These are phyloP conservation scores for Ambrosia trifida DNA, from an alignment of 129 eudicot genomes.

Conservation along the genomic window DNA sequence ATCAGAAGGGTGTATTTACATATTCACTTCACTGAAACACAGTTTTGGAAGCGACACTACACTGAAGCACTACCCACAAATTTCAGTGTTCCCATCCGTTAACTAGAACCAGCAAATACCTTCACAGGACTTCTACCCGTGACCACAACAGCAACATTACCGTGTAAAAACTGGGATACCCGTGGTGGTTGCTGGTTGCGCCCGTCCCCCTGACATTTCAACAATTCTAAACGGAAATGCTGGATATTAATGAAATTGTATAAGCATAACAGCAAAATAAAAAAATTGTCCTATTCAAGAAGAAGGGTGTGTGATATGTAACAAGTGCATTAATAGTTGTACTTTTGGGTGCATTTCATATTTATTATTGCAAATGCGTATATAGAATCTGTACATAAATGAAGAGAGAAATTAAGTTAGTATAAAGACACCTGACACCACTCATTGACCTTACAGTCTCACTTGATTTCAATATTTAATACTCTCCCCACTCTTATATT, in stretches of 20 bases:
- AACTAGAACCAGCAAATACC: no score
- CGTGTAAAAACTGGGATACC: no score
- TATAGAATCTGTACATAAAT: slow-evolving; percentile 16
- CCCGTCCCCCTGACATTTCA: no score
- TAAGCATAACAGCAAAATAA: background rate
- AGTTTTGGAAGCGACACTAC: no score
- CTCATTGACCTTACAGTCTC: slow-evolving; percentile 35
- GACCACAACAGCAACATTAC: no score
- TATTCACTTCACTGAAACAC: no score
- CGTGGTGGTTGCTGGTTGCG: no score
- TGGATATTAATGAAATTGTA: background rate
- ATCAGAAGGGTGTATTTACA: no score
- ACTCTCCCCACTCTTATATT: background rate
- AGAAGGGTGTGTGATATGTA: slow-evolving; percentile 1
- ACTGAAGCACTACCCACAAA: no score
- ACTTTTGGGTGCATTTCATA: slow-evolving; percentile 13
- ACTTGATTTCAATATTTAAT: slow-evolving; percentile 32
- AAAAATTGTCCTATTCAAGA: slow-evolving; percentile 1
- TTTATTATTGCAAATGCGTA: background rate
- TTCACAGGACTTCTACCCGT: no score
- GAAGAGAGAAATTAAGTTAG: background rate
- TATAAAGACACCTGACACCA: slow-evolving; percentile 32
- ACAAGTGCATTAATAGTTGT: slow-evolving; percentile 9
- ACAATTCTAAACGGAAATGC: no score
- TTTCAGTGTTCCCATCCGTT: no score